These are phyloP conservation scores for Fusarium irregulare DNA, from an alignment of 2,329 filamentous ascomycete genomes.

Conservation along the genomic window DNA sequence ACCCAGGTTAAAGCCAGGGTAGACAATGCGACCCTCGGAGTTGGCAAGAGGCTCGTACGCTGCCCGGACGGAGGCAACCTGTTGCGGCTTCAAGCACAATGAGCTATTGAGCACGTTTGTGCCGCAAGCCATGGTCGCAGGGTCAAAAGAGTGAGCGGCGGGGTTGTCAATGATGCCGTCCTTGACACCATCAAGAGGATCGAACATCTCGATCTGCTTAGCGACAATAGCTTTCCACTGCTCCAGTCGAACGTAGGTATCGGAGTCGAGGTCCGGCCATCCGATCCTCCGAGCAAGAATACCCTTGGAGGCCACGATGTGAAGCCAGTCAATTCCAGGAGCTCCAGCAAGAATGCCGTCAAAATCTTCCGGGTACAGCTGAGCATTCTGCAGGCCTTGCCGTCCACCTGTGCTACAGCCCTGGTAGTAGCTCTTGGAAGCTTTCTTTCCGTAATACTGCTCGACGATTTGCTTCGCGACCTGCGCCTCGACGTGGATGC, in stretches of 20 bases:
- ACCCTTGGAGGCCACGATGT: conserved; percentile 15
- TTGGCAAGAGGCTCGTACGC: conserved; percentile 14
- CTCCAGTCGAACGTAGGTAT: conserved; percentile 9
- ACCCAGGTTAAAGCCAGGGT: conserved; percentile 1
- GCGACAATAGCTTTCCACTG: conserved; percentile 7
- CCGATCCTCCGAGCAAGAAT: background rate
- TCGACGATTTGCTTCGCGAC: conserved; percentile 7
- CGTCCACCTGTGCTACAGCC: conserved; percentile 12
- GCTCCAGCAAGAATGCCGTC: conserved; percentile 11
- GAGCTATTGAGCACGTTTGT: background rate
- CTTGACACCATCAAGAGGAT: conserved; percentile 8
- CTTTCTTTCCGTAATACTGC: background rate
- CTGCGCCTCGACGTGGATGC: background rate
- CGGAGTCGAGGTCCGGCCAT: background rate
- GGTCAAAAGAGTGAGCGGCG: background rate
- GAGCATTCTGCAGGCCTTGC: conserved; percentile 8
- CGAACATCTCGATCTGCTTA: conserved; percentile 11
- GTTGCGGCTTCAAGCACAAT: background rate
- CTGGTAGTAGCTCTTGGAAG: conserved; percentile 2
- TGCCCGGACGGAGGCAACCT: background rate
- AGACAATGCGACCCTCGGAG: background rate
- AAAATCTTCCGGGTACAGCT: conserved; percentile 13
- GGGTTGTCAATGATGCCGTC: conserved; percentile 17
- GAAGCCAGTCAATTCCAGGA: conserved; percentile 10
- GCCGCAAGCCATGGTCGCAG: background rate